These are phyloP conservation scores for Russula dissimulans DNA, from an alignment of 768 basidiomycete species.

Conservation along the genomic window DNA sequence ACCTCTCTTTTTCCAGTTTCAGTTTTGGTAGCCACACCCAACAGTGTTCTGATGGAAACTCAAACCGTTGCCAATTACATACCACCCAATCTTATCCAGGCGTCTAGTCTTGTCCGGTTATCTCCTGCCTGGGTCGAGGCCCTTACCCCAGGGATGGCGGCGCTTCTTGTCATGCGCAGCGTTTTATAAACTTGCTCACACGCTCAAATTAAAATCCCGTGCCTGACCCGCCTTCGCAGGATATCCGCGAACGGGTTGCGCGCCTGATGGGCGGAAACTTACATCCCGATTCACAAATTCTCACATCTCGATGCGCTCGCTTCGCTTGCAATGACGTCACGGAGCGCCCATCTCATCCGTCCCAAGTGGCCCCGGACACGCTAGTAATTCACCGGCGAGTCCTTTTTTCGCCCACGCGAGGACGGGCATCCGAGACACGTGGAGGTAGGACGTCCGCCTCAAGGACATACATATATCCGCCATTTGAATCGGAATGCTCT, in stretches of 20 bases:
- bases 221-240: background rate
- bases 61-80: constrained; percentile 10
- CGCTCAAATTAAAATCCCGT: background rate
- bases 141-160: background rate
- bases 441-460: background rate
- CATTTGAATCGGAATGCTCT: background rate
- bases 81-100: constrained; percentile 10
- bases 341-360: background rate
- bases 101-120: constrained; percentile 2
- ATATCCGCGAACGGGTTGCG: background rate
- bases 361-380: background rate
- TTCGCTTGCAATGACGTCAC: constrained; percentile 11
- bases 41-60: constrained; percentile 13
- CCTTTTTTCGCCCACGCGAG: background rate
- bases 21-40: background rate
- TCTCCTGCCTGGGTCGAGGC: constrained; percentile 7
- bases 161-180: constrained; percentile 10
- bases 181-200: background rate
- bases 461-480: background rate
- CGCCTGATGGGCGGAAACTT: constrained; percentile 12
- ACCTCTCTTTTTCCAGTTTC: background rate
- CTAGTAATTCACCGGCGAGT: background rate
- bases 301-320: constrained; percentile 9
- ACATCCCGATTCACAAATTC: constrained; percentile 11
- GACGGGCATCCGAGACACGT: background rate